Conservation (phyloP, 176 grass and related monocot species). For the Aegilops umbellulata region DNA sequence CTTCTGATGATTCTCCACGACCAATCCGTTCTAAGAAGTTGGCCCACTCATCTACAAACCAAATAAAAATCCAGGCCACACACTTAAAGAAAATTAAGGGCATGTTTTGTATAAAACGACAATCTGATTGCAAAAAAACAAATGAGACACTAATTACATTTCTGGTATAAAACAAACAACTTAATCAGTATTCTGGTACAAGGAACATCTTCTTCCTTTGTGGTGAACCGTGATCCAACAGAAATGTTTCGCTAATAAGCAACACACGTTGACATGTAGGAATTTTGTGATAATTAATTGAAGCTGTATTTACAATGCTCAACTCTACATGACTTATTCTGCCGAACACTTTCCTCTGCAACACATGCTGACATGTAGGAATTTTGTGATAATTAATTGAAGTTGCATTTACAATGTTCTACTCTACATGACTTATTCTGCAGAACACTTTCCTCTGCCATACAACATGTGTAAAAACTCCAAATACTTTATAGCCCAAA, state of each 20-base stretch:
- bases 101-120: slow-evolving; percentile 1
- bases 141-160: background rate
- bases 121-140: background rate
- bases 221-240: background rate
- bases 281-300: background rate
- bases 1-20: slow-evolving; percentile 55
- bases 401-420: background rate
- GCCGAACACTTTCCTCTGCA: background rate
- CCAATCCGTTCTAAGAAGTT: slow-evolving; percentile 96
- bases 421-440: background rate
- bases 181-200: background rate
- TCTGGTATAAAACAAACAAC: background rate
- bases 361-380: background rate
- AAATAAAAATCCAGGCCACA: background rate
- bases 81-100: background rate
- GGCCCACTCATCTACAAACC: slow-evolving; percentile 80
- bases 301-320: background rate
- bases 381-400: background rate
- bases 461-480: no score
- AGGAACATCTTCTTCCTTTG: background rate
- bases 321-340: background rate
- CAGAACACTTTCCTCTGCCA: background rate
- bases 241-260: background rate
- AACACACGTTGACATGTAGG: background rate
- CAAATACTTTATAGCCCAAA: no score